Base-by-base conservation (phyloP, 352 stramenopile genomes). In the Pythium graminicola region DNA sequence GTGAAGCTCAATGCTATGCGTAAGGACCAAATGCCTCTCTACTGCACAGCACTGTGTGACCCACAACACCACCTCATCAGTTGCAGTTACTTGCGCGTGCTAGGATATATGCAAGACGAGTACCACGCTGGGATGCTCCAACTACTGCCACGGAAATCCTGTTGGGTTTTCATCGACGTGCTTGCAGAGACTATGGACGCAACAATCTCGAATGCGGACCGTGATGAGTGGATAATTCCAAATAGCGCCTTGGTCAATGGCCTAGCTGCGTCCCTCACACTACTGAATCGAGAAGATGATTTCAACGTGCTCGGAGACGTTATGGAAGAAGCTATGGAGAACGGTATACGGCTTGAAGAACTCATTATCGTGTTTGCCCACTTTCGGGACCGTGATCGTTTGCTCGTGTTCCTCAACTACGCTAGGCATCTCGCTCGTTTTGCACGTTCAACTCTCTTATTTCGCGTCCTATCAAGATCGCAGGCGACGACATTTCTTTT, bases 111-210 rank as follows among this genome's bases (percentile, higher is more conserved):
- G 16, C 60, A 78, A 28, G 19, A 60, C 2, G 55, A 54, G 40
- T 81, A 72, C 48, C 72, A 85, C 31, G 17, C 32, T 0, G 50
- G 59, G 6, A 63, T 88, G 14, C 65, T 86, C 23, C 31, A 56
- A 7, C 43, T 85, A 28, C 50, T 85, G 38, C 40, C 65, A 42
- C 60, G 49, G 7, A 53, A 68, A 19, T 42, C 38, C 0, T 69
- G 76, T 19, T 88, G 77, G 77, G 65, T 72, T 4, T 79, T 88
- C 11, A 33, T 86, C 14, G 61, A 64, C 47, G 51, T 80, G 3
- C 68, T 88, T 33, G 35, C 45, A 46, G 50, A 2, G 55, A 56
- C 29, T 0, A 42, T 70, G 1, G 45, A 64, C 22, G 14, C 31
- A 10, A 16, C 26, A 50, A 38, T 41, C 58, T 16, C 20, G 16